A percentile compares a stretch with the other conserved stretches of the same genome.
These are phyloP conservation scores for Prunus armeniaca DNA, from an alignment of 306 rosid species.

Conservation along the genomic window DNA sequence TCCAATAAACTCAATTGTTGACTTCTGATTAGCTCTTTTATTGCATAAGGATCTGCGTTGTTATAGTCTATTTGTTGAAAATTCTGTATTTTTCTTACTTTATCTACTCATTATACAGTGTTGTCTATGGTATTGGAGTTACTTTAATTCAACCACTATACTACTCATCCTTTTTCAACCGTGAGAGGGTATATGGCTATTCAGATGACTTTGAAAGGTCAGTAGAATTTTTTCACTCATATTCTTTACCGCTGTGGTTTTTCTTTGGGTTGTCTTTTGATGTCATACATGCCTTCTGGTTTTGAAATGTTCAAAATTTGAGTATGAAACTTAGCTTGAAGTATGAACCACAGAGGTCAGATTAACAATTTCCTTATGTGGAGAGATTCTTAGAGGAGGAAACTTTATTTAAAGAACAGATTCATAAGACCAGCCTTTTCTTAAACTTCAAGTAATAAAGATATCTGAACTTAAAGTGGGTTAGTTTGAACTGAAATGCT, in stretches of 20 bases:
- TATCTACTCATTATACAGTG: slow-evolving; percentile 46
- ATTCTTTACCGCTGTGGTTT: background rate
- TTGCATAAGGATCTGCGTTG: background rate
- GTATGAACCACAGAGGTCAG: background rate
- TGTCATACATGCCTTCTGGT: background rate
- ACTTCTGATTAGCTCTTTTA: background rate
- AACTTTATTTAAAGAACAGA: background rate
- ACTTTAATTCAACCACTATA: slow-evolving; percentile 72
- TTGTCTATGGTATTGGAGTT: slow-evolving; percentile 79
- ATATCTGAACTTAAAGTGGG: background rate
- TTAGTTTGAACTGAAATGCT: background rate
- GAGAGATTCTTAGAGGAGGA: background rate
- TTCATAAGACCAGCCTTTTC: background rate
- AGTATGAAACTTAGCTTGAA: background rate
- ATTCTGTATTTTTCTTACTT: slow-evolving; percentile 21
- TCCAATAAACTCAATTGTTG: background rate
- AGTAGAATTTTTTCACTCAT: slow-evolving; percentile 21
- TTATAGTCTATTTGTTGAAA: background rate
- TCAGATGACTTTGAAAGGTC: slow-evolving; percentile 94
- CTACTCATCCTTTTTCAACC: slow-evolving; percentile 68
- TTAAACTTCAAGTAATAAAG: background rate
- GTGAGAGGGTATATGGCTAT: slow-evolving; percentile 75
- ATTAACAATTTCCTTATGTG: background rate
- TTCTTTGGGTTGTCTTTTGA: background rate
- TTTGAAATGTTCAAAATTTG: too few species aligned